phyloP scores from a whole-genome alignment of 2,329 filamentous ascomycete genomes.

The Amphichorda felina region DNA sequence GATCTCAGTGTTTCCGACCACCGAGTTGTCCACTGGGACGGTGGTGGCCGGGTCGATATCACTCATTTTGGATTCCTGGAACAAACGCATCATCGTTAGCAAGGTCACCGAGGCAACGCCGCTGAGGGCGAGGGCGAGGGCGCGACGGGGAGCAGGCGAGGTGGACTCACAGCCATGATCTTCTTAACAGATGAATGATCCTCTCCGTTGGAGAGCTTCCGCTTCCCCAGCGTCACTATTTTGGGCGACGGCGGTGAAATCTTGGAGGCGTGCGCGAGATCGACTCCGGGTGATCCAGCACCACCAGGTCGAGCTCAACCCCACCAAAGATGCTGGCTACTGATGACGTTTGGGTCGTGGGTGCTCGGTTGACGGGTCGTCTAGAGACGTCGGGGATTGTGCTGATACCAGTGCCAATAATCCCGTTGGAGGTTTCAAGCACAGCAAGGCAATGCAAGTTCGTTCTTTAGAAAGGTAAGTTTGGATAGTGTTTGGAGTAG shows the following conservation, averaged over 20 bases:
- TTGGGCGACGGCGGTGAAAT: slow-evolving; percentile 17
- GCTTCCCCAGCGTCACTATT: slow-evolving; percentile 50
- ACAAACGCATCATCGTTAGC: neutral
- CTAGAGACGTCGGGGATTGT: no score
- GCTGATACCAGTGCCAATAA: no score
- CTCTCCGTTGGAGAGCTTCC: slow-evolving; percentile 53
- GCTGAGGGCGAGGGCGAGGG: neutral
- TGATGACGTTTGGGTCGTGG: neutral
- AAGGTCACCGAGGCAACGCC: neutral
- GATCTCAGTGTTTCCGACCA: slow-evolving; percentile 46
- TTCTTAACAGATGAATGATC: slow-evolving; percentile 18
- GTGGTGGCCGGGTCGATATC: slow-evolving; percentile 51
- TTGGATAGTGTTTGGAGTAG: no score
- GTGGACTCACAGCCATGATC: slow-evolving; percentile 2
- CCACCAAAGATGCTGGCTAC: slow-evolving; percentile 10
- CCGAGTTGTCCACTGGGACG: slow-evolving; percentile 54
- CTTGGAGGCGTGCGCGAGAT: slow-evolving; percentile 14
- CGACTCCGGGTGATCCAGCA: slow-evolving; percentile 14
- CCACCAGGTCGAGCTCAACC: slow-evolving; percentile 24
- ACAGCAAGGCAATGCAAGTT: no score
- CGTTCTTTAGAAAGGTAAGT: no score
- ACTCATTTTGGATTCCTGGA: slow-evolving; percentile 38
- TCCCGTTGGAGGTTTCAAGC: no score
- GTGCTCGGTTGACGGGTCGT: neutral
- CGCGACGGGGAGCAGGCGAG: neutral